Base-by-base conservation (phyloP, 2,329 filamentous ascomycete species). In the Teratosphaeria destructans region DNA sequence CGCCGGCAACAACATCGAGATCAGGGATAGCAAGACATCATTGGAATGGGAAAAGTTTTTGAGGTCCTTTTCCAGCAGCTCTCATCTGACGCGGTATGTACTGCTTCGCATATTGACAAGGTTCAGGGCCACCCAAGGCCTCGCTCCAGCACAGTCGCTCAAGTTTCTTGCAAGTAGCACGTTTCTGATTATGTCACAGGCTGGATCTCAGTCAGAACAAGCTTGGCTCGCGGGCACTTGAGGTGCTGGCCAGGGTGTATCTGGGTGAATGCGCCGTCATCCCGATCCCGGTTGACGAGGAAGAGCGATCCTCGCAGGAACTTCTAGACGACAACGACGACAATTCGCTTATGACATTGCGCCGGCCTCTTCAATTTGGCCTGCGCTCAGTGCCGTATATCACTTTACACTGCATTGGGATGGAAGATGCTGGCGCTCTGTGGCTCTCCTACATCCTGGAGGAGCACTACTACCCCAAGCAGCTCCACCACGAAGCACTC, bases 161-260 rank as follows among this genome's bases (percentile, higher is more conserved):
- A 3, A 23, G 23, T 49, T 10, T 19, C n/a, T 10, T 10, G 19
- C 16, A 49, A 1, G 8, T 16, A 56, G 55, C 32, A 26, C 29
- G 14, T 47, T 56, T 23, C 37, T 81, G 14, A 59, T 67, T 5
- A 23, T 23, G 81, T 29, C 72, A 75, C 54, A 73, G 75, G 52
- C 64, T 81, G 8, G 76, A 81, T 62, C 65, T 81, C 19, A 74
- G 76, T 59, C 66, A 72, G 34, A 81, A 81, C 56, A 61, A 77
- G 14, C 67, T 72, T 43, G 77, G 78, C 10, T 59, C 71, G 5
- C 67, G 67, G 54, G 77, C 76, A 1, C 67, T 81, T n/a, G 79
- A 81, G 62, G 69, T 77, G 26, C 65, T 81, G 12, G 68, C 73
- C 8, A 70, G 75, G 23, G 71, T 77, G 2, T 78, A 81, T 64